These are phyloP conservation scores for Acer negundo DNA, from an alignment of 345 rosid genomes.

Conservation along the genomic window DNA sequence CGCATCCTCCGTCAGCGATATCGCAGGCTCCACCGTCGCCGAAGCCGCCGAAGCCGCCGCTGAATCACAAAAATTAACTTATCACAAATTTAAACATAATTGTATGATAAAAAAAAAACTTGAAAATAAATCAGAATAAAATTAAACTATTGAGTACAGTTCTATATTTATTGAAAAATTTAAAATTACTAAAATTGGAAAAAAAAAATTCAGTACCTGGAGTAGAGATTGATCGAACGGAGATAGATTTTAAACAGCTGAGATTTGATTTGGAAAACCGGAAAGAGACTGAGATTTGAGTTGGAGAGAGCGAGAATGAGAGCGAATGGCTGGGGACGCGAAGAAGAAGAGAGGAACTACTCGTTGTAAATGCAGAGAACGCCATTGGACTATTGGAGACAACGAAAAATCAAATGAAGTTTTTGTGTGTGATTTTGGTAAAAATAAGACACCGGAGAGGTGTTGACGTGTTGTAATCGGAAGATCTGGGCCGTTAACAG, in stretches of 20 bases:
- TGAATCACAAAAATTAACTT: constrained; percentile 13
- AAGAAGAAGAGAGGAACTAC: constrained; percentile 27
- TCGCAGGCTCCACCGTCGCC: constrained; percentile 74
- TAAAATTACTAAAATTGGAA: not conserved
- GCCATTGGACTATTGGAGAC: constrained; percentile 58
- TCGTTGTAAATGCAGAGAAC: constrained; percentile 39
- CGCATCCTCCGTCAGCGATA: constrained; percentile 70
- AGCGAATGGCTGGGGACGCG: constrained; percentile 23
- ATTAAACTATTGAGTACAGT: not conserved
- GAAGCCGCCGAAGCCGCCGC: constrained; percentile 40
- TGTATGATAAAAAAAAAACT: not conserved
- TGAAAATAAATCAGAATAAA: too few relatives aligned
- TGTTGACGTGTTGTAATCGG: not conserved
- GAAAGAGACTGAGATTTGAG: constrained; percentile 41
- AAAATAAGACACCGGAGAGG: not conserved
- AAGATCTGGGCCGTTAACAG: constrained; percentile 23
- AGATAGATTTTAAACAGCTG: constrained; percentile 40
- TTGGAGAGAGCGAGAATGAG: constrained; percentile 15
- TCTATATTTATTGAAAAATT: not conserved
- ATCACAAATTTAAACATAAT: not conserved
- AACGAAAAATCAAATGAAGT: not conserved
- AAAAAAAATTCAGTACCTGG: constrained; percentile 40
- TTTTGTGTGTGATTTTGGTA: not conserved
- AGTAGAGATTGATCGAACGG: constrained; percentile 55
- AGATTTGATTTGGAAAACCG: constrained; percentile 36